These are phyloP conservation scores for Psidium friedrichsthalianum DNA, from an alignment of 345 rosid genomes.

Conservation along the genomic window DNA sequence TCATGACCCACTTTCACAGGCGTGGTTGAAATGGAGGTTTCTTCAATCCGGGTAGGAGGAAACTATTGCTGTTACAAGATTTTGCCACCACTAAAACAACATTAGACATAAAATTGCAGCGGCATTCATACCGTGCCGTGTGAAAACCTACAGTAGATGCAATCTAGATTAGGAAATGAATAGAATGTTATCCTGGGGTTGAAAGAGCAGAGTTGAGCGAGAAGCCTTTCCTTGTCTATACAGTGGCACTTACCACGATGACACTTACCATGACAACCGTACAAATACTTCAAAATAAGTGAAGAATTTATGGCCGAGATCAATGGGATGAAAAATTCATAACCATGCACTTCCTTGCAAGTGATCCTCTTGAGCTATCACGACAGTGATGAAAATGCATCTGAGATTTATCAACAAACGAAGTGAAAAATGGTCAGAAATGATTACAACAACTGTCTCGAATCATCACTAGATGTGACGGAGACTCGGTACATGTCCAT, in stretches of 20 bases:
- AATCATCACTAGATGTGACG: background rate
- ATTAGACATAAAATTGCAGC: rapidly evolving
- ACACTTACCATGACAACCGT: background rate
- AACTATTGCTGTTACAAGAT: background rate
- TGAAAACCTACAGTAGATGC: rapidly evolving
- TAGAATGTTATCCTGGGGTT: background rate
- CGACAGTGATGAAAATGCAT: background rate
- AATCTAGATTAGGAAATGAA: background rate
- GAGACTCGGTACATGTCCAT: background rate
- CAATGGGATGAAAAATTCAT: background rate
- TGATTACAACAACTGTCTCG: background rate
- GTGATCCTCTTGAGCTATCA: background rate
- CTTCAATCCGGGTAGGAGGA: background rate
- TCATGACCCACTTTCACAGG: background rate
- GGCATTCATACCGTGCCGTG: background rate
- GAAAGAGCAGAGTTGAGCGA: background rate
- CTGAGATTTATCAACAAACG: background rate
- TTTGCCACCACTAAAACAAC: background rate
- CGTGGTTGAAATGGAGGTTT: background rate
- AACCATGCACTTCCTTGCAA: background rate
- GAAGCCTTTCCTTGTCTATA: background rate
- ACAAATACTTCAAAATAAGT: background rate
- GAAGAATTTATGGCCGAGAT: background rate
- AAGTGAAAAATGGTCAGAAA: background rate
- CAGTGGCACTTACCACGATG: background rate